A percentile compares a stretch with the other conserved stretches of the same genome.
phyloP scores from a whole-genome alignment of 2,329 filamentous ascomycete genomes.

The Monilinia fructigena region DNA sequence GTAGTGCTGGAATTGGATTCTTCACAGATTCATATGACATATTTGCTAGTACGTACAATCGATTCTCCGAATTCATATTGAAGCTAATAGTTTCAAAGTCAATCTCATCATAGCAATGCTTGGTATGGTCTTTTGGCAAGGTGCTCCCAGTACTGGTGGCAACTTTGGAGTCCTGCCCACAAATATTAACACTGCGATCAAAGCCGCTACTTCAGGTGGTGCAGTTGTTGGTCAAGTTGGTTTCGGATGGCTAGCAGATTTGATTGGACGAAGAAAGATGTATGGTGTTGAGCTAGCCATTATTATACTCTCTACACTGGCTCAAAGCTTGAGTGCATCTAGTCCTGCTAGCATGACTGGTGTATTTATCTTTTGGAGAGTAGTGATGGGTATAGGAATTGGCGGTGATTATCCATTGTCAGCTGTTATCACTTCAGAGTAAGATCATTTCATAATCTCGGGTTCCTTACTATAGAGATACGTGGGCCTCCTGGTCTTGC shows the following conservation, averaged over 20 bases:
- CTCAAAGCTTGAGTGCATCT: slow-evolving; percentile 61
- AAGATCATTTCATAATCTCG: slow-evolving; percentile 29
- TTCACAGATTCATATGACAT: slow-evolving; percentile 81
- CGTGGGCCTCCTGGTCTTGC: background rate
- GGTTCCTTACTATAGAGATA: background rate
- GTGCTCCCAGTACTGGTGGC: slow-evolving; percentile 46
- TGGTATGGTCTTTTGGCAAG: slow-evolving; percentile 73
- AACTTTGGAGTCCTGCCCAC: slow-evolving; percentile 59
- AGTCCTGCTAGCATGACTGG: slow-evolving; percentile 59
- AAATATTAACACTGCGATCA: slow-evolving; percentile 69
- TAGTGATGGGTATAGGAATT: slow-evolving; percentile 75
- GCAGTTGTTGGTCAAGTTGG: slow-evolving; percentile 75
- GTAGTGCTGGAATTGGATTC: slow-evolving; percentile 80
- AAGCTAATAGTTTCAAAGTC: slow-evolving; percentile 40
- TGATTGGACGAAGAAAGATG: slow-evolving; percentile 75
- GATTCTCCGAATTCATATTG: background rate
- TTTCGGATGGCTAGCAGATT: slow-evolving; percentile 76
- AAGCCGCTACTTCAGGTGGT: slow-evolving; percentile 76
- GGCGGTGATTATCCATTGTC: slow-evolving; percentile 81
- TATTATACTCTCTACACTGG: slow-evolving; percentile 68
- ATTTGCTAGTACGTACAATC: slow-evolving; percentile 56
- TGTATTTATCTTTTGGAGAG: slow-evolving; percentile 70
- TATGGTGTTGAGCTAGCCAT: slow-evolving; percentile 75
- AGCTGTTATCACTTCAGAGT: slow-evolving; percentile 70
- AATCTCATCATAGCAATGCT: slow-evolving; percentile 70